Percentiles rank a stretch among this genome's conserved stretches.
Evolutionary conservation across 2,329 filamentous ascomycete genomes (phyloP).

Genomic region (Alternaria triticina): DNA sequence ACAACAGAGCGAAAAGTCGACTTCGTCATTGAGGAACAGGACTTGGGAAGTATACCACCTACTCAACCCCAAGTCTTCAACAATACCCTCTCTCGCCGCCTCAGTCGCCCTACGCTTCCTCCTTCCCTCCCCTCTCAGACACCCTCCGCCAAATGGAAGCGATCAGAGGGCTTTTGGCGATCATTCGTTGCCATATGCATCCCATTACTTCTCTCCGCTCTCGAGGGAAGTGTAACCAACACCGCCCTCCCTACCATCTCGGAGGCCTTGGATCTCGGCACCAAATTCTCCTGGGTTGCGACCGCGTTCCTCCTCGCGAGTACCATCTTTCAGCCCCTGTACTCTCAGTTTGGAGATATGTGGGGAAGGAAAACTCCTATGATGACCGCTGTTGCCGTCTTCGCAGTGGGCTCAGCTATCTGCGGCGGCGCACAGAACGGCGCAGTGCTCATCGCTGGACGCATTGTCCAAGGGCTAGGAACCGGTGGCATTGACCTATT

Average conservation of each 20-base stretch:
- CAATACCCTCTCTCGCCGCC: neutral
- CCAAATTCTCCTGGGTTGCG: slow-evolving; percentile 34
- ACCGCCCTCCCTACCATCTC: slow-evolving; percentile 53
- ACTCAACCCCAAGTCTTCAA: neutral
- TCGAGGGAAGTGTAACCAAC: slow-evolving; percentile 50
- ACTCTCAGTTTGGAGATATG: slow-evolving; percentile 60
- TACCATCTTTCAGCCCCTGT: slow-evolving; percentile 58
- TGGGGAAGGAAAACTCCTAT: slow-evolving; percentile 57
- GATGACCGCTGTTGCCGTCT: slow-evolving; percentile 52
- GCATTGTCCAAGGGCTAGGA: slow-evolving; percentile 62
- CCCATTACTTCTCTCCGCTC: slow-evolving; percentile 22
- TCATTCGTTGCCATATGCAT: slow-evolving; percentile 40
- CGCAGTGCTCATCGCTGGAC: slow-evolving; percentile 60
- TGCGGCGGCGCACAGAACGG: slow-evolving; percentile 55
- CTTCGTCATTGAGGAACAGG: neutral
- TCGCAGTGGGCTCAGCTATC: slow-evolving; percentile 61
- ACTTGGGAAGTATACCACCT: neutral
- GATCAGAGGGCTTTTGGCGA: slow-evolving; percentile 36
- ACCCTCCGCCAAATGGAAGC: slow-evolving; percentile 17
- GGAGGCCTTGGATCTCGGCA: slow-evolving; percentile 28
- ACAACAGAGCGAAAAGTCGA: neutral
- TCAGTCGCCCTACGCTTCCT: slow-evolving; percentile 9
- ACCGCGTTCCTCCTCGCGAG: slow-evolving; percentile 37
- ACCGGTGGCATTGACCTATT: slow-evolving; percentile 56
- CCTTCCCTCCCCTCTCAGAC: slow-evolving; percentile 6